Evolutionary conservation across 148 eudicot genomes (phyloP), one percentile per base, ranked within the genome.

Genomic region (Silene latifolia): DNA sequence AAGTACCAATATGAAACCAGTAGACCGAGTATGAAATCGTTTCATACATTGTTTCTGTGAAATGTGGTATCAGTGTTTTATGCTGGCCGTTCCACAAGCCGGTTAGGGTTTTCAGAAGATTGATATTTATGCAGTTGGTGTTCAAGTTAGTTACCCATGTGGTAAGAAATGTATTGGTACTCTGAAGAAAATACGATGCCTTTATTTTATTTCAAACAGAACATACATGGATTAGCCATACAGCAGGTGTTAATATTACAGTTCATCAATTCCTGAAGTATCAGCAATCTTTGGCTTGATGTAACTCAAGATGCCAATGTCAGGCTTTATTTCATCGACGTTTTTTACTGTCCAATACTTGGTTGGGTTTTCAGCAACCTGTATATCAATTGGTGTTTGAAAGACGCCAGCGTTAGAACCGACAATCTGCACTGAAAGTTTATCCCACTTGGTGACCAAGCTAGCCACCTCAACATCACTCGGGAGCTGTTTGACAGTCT

Each of bases 401-500:
- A 63, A 63, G 7, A 21, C 7, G 18, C 67, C 67, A 15, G 25
- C 39, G 1, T 12, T 63, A 25, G 67, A 25, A 14, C 39, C 17
- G 2, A 63, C 67, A 27, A 63, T 63, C 67, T 63, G 67, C 17
- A 11, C 67, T 4, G 42, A 25, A 25, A 63, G 67, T 25, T 63
- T 63, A 63, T 25, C 7, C 67, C 67, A 63, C 18, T 3, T 14
- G 0, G 42, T 27, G 18, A 63, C 67, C 67, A 63, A 63, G 39
- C 67, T 63, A 63, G 67, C 67, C 67, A 63, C 67, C 67, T 63
- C 67, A 4, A 63, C 39, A 63, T 63, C 67, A 27, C 67, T n/a
- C n/a, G n/a, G n/a, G n/a, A n/a, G n/a, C n/a, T n/a, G n/a, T n/a
- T n/a, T n/a, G n/a, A n/a, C n/a, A n/a, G n/a, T 63, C 67, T 63